Conservation (phyloP, 345 rosid genomes). For the Cochlearia excelsa region DNA sequence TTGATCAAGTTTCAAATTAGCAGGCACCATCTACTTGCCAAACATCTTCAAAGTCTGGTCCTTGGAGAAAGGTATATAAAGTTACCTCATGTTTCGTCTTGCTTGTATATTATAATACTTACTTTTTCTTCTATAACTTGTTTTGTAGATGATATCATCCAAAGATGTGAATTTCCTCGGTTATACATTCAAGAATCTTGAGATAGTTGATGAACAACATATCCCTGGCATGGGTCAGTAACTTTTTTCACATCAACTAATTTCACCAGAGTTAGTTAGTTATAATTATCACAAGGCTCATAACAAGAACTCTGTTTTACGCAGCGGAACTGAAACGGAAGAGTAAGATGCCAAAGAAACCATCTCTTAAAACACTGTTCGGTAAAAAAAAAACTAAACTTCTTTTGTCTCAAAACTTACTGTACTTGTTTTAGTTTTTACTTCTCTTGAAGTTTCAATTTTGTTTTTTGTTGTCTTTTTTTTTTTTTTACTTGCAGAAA, state of each 20-base stretch:
- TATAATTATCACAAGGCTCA: slow-evolving; percentile 16
- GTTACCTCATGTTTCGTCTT: background rate
- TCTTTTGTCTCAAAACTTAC: background rate
- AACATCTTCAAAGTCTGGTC: slow-evolving; percentile 46
- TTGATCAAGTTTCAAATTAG: background rate
- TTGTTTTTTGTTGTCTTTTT: background rate
- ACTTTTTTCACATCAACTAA: background rate
- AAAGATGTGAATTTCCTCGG: slow-evolving; percentile 78
- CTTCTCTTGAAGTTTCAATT: background rate
- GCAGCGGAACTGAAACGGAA: slow-evolving; percentile 49
- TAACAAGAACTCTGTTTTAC: background rate
- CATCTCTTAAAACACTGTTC: slow-evolving; percentile 49
- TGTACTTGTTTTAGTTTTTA: slow-evolving; percentile 6
- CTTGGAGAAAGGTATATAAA: slow-evolving; percentile 58
- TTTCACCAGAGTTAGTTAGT: background rate
- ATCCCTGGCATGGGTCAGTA: slow-evolving; percentile 72
- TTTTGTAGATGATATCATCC: slow-evolving; percentile 69
- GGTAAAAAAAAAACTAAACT: slow-evolving; percentile 31
- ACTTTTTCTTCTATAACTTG: slow-evolving; percentile 2
- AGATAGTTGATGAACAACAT: slow-evolving; percentile 71
- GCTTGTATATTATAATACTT: background rate
- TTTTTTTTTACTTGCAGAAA: slow-evolving; percentile 27
- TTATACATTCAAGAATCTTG: slow-evolving; percentile 75
- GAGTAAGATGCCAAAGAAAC: slow-evolving; percentile 44
- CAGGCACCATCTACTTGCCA: slow-evolving; percentile 34